Percentiles rank a stretch among this genome's conserved stretches.
phyloP scores from a whole-genome alignment of 495 filamentous ascomycete genomes.

The Choiromyces venosus region DNA sequence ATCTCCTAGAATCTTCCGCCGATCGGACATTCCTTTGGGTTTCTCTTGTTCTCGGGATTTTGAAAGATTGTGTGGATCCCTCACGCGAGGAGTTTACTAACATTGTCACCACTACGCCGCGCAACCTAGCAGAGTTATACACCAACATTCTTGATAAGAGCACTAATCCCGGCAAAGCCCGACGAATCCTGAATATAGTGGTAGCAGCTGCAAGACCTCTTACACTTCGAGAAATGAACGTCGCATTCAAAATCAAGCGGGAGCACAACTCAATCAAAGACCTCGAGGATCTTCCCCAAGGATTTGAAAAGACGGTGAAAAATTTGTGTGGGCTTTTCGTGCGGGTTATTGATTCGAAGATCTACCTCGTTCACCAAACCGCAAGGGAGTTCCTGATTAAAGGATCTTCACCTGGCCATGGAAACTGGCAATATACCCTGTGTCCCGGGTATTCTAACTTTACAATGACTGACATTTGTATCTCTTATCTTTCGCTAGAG shows the following conservation, averaged over 20 bases:
- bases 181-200: too few species aligned
- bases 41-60: too few species aligned
- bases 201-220: too few species aligned
- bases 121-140: too few species aligned
- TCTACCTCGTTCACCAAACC: conserved; percentile 39
- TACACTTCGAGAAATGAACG: conserved; percentile 46
- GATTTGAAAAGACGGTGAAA: conserved; percentile 32
- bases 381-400: conserved; percentile 19
- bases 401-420: not conserved
- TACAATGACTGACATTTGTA: conserved; percentile 12
- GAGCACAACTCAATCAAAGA: conserved; percentile 33
- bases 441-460: conserved; percentile 13
- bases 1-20: conserved; percentile 44
- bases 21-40: too few species aligned
- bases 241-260: conserved; percentile 44
- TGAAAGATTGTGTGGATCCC: conserved; percentile 3
- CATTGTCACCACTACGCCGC: conserved; percentile 32
- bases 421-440: conserved; percentile 13
- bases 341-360: conserved; percentile 42
- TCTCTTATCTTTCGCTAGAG: conserved; percentile 13
- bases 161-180: too few species aligned
- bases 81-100: conserved; percentile 30
- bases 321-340: conserved; percentile 46
- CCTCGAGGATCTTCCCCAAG: conserved; percentile 12
- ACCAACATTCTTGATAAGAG: too few species aligned